Base-by-base conservation (phyloP, 805 yeast species). In the Wickerhamiella lipophila region DNA sequence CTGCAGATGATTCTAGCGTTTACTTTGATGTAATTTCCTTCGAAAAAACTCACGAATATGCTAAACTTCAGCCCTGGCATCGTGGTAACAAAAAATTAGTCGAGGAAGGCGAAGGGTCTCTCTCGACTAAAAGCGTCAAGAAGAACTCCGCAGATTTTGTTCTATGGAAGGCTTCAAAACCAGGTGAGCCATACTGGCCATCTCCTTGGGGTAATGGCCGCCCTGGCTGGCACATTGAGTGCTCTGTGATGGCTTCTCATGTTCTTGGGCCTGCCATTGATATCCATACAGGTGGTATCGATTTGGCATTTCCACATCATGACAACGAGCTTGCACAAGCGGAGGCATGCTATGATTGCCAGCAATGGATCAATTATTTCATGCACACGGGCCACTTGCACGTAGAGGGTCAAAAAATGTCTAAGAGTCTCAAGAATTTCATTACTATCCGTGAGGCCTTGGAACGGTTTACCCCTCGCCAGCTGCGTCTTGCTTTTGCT, bases 161-260 rank as follows among this genome's bases (percentile, higher is more conserved):
- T 0, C 72, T 92, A 30, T 92, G 98, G 98, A 92, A 92, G 64
- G 78, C 88, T 0, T 83, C 95, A 6, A 92, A 92, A 63, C 89
- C 95, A 6, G 98, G 98, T 58, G 98, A 92, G 68, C 98, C 98
- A 21, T 75, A 78, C 43, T 92, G 97, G 97, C 76, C 73, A 5
- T 85, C 96, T 1, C 88, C 89, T 23, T 92, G 97, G 97, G 98
- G 98, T 22, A 72, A 72, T 51, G 98, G 98, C 47, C 81, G 98
- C 64, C 98, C 98, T 12, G 98, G 98, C 3, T 92, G 98, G 98
- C 98, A 92, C 64, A 92, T 92, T 64, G 98, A 92, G 68, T 92
- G 98, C 74, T 87, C 96, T 7, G 98, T 92, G 18, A 92, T 92
- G 98, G 97, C 97, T 1, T 75, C 87, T 47, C 94, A 87, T 56